phyloP scores from a whole-genome alignment of 2,329 filamentous ascomycete genomes.

The Hymenoscyphus scutula region DNA sequence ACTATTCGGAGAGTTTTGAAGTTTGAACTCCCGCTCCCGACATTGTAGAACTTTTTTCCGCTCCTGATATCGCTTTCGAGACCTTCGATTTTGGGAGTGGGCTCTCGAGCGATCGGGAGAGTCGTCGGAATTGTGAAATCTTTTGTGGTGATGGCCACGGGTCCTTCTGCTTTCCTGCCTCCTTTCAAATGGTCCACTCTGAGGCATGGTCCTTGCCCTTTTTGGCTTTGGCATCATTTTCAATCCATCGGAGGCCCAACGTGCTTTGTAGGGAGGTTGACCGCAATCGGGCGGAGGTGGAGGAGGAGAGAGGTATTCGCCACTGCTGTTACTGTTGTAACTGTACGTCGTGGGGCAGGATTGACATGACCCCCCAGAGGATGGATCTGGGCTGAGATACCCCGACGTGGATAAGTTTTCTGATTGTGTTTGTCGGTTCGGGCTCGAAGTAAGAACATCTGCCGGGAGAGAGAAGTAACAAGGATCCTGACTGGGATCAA shows the following conservation, averaged over 20 bases:
- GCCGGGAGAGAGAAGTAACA: not conserved
- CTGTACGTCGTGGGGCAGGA: conserved; percentile 14
- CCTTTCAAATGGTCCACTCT: conserved; percentile 4
- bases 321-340: conserved; percentile 21
- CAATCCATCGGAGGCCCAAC: conserved; percentile 22
- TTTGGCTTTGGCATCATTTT: conserved; percentile 21
- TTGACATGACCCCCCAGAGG: not conserved
- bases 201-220: conserved; percentile 19
- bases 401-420: not conserved
- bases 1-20: not conserved
- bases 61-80: not conserved
- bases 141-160: not conserved
- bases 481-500: not conserved
- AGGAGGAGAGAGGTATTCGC: conserved; percentile 17
- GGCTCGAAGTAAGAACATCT: not conserved
- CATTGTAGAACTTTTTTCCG: not conserved
- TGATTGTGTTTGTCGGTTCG: not conserved
- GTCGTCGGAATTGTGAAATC: conserved; percentile 1
- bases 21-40: not conserved
- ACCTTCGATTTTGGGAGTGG: not conserved
- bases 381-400: not conserved
- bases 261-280: conserved; percentile 24
- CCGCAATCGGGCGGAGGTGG: conserved; percentile 11
- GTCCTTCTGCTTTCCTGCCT: conserved; percentile 12
- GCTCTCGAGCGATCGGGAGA: not conserved